phyloP scores from a whole-genome alignment of 495 filamentous ascomycete genomes.

The Geopyxis carbonaria region DNA sequence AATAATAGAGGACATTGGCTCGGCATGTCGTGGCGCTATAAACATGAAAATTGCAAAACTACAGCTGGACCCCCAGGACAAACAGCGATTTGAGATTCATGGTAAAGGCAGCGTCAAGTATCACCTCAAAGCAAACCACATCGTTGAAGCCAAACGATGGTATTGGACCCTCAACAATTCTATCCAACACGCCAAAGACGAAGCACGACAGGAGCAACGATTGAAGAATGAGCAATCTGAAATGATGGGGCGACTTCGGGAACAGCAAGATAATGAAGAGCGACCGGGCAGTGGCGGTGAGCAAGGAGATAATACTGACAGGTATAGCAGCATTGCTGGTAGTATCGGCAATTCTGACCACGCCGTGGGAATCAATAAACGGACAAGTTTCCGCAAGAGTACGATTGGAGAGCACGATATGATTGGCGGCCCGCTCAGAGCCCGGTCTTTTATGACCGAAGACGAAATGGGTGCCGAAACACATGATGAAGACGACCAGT shows the following conservation, averaged over 20 bases:
- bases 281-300: slow-evolving; percentile 8
- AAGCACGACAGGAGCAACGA: slow-evolving; percentile 73
- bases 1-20: slow-evolving; percentile 71
- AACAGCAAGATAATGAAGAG: slow-evolving; percentile 20
- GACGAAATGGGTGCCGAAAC: slow-evolving; percentile 2
- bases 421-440: too few species aligned
- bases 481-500: slow-evolving; percentile 16
- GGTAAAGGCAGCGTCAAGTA: slow-evolving; percentile 99
- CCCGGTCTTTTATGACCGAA: too few species aligned
- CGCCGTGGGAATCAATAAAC: slow-evolving; percentile 6
- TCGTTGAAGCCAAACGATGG: slow-evolving; percentile 84
- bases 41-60: slow-evolving; percentile 94
- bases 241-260: slow-evolving; percentile 46
- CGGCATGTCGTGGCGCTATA: slow-evolving; percentile 88
- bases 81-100: slow-evolving; percentile 89
- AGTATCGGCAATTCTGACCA: slow-evolving; percentile 6
- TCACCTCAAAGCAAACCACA: slow-evolving; percentile 88
- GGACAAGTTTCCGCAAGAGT: slow-evolving; percentile 2
- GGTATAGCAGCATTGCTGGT: neutral
- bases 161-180: slow-evolving; percentile 98
- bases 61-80: slow-evolving; percentile 90
- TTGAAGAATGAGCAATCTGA: slow-evolving; percentile 57
- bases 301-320: neutral
- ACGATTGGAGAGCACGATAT: too few species aligned
- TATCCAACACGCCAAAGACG: slow-evolving; percentile 95